These are phyloP conservation scores for Acidomyces sp. DNA, from an alignment of 495 filamentous ascomycete species.

Conservation along the genomic window DNA sequence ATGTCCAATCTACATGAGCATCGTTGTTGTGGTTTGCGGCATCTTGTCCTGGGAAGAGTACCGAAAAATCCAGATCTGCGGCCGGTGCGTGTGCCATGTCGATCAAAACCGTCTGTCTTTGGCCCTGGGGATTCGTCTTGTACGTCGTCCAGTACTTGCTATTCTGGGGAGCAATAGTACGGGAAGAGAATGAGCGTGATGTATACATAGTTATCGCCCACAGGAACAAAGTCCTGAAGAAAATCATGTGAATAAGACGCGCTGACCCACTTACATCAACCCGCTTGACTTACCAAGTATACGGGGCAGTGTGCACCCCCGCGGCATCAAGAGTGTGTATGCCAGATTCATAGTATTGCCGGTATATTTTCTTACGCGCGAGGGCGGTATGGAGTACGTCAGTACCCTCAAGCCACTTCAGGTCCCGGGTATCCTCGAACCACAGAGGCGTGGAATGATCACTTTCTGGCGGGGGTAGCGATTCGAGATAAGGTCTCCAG, in stretches of 20 bases:
- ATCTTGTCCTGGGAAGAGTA: conserved; percentile 51
- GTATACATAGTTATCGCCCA: conserved; percentile 53
- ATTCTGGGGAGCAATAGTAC: conserved; percentile 33
- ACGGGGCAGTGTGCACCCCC: conserved; percentile 27
- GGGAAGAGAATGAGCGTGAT: conserved; percentile 41
- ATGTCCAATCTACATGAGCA: conserved; percentile 49
- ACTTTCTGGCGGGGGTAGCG: conserved; percentile 39
- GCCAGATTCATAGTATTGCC: conserved; percentile 36
- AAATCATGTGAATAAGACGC: too few relatives aligned
- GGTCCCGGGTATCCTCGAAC: conserved; percentile 40
- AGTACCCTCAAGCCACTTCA: conserved; percentile 46
- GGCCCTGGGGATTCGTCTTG: conserved; percentile 3
- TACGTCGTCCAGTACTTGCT: conserved; percentile 17
- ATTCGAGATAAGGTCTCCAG: conserved; percentile 50
- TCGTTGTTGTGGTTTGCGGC: conserved; percentile 45
- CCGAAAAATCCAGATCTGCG: conserved; percentile 28
- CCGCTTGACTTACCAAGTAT: conserved; percentile 29
- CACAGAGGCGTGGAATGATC: conserved; percentile 45
- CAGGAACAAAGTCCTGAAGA: conserved; percentile 45
- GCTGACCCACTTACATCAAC: too few relatives aligned
- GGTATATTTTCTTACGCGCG: conserved; percentile 34
- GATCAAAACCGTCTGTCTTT: conserved; percentile 12
- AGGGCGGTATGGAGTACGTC: conserved; percentile 40
- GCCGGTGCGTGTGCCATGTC: conserved; percentile 14
- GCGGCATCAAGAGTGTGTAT: conserved; percentile 27